Base-by-base conservation (phyloP, 345 rosid genomes). In the Hibiscus tridactylites region DNA sequence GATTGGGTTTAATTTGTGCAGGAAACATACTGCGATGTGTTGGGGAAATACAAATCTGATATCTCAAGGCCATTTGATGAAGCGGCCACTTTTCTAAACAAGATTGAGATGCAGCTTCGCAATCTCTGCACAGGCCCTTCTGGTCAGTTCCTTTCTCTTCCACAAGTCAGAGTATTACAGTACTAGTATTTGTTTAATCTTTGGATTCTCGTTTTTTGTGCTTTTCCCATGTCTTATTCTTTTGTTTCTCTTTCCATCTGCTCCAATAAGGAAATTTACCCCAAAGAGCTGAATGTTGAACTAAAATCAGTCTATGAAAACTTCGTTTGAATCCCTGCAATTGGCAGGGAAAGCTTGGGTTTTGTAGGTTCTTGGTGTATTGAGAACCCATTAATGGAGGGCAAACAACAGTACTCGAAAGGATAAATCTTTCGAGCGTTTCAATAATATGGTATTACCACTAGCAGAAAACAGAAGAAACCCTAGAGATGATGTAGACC, bases 21-120 rank as follows among this genome's bases (percentile, higher is more conserved):
- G 99, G 93, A 90, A 79, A 90, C 89, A 11, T 93, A 91, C 81
- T 88, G 86, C 19, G 91, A 87, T 31, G 74, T 90, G 75, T 79
- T 93, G 87, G 76, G 78, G 75, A 93, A 90, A 74, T 91, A 88
- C 81, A 90, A 90, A 76, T 80, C 90, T 9, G 99, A 95, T 82
- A 96, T 95, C 0, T 93, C 88, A 46, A 87, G 92, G 83, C 98
- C 97, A n/a, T 88, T 93, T 60, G 90, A 90, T 17, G 98, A 93
- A 77, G 98, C 98, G 6, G 83, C 85, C 2, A 80, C 82, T 44
- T 93, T 90, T 82, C 57, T 93, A 74, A 87, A 85, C 88, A 84
- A 90, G 79, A 83, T 88, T 44, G 97, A 95, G 85, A 79, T 79
- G 85, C 99, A 95, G 80, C 96, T 95, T 35, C 91, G 87, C 28